Evolutionary conservation across 148 eudicot genomes (phyloP).

Genomic region (Tetragonia tetragonoides): DNA sequence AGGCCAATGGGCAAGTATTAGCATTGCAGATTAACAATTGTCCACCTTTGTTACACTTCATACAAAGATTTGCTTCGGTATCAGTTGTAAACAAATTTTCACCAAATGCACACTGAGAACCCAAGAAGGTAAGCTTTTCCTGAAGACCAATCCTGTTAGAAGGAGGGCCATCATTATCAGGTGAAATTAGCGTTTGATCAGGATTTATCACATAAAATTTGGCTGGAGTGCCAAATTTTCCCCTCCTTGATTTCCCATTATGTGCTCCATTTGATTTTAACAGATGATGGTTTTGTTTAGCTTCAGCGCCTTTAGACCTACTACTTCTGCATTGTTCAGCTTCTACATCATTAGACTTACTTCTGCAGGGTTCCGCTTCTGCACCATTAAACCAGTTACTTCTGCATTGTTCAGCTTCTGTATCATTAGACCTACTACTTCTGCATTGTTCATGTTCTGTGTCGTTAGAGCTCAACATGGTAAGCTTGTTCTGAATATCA

Average conservation of each 20-base stretch:
- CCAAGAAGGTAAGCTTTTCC: slow-evolving; percentile 40
- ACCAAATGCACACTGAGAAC: slow-evolving; percentile 38
- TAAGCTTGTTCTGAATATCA: neutral
- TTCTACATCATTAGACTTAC: too few relatives aligned
- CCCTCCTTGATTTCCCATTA: slow-evolving; percentile 7
- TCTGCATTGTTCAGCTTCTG: slow-evolving; percentile 14
- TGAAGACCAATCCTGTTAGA: slow-evolving; percentile 31
- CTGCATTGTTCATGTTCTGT: too few relatives aligned
- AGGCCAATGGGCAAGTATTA: slow-evolving; percentile 49
- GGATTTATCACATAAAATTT: neutral
- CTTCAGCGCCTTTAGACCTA: slow-evolving; percentile 13
- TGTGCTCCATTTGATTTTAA: neutral
- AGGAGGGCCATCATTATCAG: slow-evolving; percentile 29
- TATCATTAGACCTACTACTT: neutral
- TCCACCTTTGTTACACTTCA: slow-evolving; percentile 67
- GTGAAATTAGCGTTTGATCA: slow-evolving; percentile 22
- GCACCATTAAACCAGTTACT: neutral
- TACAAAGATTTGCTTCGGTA: slow-evolving; percentile 47
- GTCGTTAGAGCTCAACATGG: too few relatives aligned
- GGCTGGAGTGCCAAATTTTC: slow-evolving; percentile 5
- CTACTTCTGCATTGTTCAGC: neutral
- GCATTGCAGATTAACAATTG: slow-evolving; percentile 56
- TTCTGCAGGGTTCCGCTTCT: slow-evolving; percentile 13
- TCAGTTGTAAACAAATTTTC: slow-evolving; percentile 44
- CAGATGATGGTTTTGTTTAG: slow-evolving; percentile 14